Percentiles rank a stretch among this genome's conserved stretches.
Evolutionary conservation across 106 monocot genomes (phyloP).

Genomic region (Vanilla planifolia): DNA sequence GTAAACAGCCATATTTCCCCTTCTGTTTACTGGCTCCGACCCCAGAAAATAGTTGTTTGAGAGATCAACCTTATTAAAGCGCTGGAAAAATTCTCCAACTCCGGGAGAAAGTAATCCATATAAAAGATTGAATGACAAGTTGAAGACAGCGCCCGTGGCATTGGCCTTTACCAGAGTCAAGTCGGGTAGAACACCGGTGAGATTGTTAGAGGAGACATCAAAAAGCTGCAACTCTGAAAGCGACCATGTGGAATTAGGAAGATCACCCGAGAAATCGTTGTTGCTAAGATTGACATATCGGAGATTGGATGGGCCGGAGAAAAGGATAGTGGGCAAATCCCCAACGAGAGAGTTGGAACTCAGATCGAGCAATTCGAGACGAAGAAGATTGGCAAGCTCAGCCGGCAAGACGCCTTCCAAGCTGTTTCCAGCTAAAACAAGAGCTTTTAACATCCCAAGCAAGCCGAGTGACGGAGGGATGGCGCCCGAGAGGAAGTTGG

Average conservation of each 20-base stretch:
- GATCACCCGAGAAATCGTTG: conserved; percentile 28
- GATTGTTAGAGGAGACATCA: conserved; percentile 28
- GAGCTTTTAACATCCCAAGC: background rate
- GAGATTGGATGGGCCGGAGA: conserved; percentile 10
- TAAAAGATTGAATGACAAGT: conserved; percentile 51
- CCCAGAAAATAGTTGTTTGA: conserved; percentile 72
- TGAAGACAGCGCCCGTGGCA: conserved; percentile 18
- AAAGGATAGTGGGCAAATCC: background rate
- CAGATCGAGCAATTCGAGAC: conserved; percentile 8
- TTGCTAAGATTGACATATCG: conserved; percentile 2
- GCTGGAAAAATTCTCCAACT: conserved; percentile 12
- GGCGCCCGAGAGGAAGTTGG: background rate
- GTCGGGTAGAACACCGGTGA: conserved; percentile 31
- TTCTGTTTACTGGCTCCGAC: background rate
- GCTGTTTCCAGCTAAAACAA: background rate
- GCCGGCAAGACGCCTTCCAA: conserved; percentile 11
- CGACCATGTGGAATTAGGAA: conserved; percentile 13
- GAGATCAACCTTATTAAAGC: conserved; percentile 32
- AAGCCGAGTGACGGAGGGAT: background rate
- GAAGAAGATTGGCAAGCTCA: background rate
- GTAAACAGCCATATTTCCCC: background rate
- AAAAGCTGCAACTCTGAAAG: conserved; percentile 11
- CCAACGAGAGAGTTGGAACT: conserved; percentile 13
- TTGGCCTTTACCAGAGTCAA: conserved; percentile 2
- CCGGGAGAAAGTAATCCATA: conserved; percentile 33